Evolutionary conservation across 202 grass and related monocot genomes (phyloP).

Genomic region (Carex sylvatica): DNA sequence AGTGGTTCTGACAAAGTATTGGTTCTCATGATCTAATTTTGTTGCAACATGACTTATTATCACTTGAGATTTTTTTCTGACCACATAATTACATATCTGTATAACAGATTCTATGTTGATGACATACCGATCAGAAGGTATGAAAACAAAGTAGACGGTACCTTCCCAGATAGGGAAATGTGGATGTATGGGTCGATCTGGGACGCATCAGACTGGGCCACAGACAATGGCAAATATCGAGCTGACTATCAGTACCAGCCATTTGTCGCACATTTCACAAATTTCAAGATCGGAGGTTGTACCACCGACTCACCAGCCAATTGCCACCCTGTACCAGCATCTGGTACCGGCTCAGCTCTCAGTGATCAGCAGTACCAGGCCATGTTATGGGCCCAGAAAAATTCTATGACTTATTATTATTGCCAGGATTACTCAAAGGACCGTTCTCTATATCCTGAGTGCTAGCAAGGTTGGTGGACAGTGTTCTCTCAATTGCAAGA

Average conservation of each 20-base stretch:
- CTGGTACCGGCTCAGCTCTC: conserved; percentile 24
- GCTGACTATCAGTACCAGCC: conserved; percentile 75
- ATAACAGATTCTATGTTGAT: conserved; percentile 67
- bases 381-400: conserved; percentile 74
- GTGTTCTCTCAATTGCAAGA: not conserved
- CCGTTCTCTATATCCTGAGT: conserved; percentile 67
- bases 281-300: conserved; percentile 48
- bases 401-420: conserved; percentile 72
- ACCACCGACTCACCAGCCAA: conserved; percentile 9
- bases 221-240: conserved; percentile 56
- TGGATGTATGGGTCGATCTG: conserved; percentile 80
- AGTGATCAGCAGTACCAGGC: conserved; percentile 49
- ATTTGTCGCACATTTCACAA: conserved; percentile 36
- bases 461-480: conserved; percentile 24
- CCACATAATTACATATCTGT: not conserved
- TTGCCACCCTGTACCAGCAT: conserved; percentile 47
- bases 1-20: not conserved
- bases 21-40: not conserved
- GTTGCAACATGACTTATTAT: not conserved
- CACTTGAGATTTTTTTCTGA: not conserved
- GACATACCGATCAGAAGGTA: conserved; percentile 63
- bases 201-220: conserved; percentile 88
- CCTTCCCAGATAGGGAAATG: conserved; percentile 53
- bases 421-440: conserved; percentile 62
- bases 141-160: conserved; percentile 45